Percentiles rank a stretch among this genome's conserved stretches.
Evolutionary conservation across 1,139 yeast species (phyloP).

Genomic region (Diutina sp.): DNA sequence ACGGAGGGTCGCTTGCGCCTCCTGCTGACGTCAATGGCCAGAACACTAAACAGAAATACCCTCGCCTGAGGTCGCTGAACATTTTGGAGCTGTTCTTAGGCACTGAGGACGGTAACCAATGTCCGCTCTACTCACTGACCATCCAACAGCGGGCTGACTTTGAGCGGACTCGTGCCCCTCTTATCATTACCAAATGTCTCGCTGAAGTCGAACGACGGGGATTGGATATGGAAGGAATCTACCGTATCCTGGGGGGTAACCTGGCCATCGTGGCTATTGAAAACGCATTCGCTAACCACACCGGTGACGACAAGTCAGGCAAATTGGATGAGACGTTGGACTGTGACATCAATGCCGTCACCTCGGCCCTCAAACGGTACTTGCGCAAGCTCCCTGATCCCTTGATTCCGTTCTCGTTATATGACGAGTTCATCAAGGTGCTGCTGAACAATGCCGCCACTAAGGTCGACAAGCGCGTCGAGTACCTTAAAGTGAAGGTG

Average conservation of each 20-base stretch:
- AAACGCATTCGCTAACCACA: conserved; percentile 25
- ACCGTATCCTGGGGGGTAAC: conserved; percentile 83
- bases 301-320: conserved; percentile 25
- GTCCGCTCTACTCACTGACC: conserved; percentile 32
- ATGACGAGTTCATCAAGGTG: conserved; percentile 48
- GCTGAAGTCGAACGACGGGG: conserved; percentile 69
- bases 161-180: conserved; percentile 56
- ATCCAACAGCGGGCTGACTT: conserved; percentile 44
- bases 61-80: conserved; percentile 37
- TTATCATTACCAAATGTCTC: conserved; percentile 62
- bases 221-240: conserved; percentile 69
- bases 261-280: conserved; percentile 56
- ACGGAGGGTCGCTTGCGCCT: background rate
- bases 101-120: conserved; percentile 6
- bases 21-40: background rate
- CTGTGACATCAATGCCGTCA: conserved; percentile 76
- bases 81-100: conserved; percentile 25
- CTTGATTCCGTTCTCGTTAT: conserved; percentile 56
- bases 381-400: conserved; percentile 80
- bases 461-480: conserved; percentile 11
- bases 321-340: conserved; percentile 33
- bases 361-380: conserved; percentile 79
- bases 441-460: conserved; percentile 10
- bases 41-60: conserved; percentile 6
- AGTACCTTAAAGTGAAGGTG: conserved; percentile 18